A percentile compares a stretch with the other conserved stretches of the same genome.
Evolutionary conservation across 1,284 basidiomycete species (phyloP).

Genomic region (Phellopilus nigrolimitatus): DNA sequence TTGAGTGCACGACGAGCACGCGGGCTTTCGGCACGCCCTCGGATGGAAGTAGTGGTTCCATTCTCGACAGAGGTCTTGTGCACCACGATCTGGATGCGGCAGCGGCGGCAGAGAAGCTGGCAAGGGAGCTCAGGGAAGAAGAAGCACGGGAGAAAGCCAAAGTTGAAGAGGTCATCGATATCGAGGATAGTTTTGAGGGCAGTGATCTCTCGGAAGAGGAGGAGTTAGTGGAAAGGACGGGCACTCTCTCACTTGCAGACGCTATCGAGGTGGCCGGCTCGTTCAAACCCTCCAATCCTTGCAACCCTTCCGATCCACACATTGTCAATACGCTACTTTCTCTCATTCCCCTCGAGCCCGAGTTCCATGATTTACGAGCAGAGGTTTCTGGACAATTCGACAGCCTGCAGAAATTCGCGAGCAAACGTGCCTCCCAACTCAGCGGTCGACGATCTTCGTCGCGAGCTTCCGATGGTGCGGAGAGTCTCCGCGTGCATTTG

Average conservation of each 20-base stretch:
- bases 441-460: slow-evolving; percentile 38
- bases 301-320: slow-evolving; percentile 77
- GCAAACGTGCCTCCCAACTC: slow-evolving; percentile 45
- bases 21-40: slow-evolving; percentile 43
- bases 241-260: slow-evolving; percentile 57
- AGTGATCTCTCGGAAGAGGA: slow-evolving; percentile 20
- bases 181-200: slow-evolving; percentile 30
- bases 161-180: slow-evolving; percentile 18
- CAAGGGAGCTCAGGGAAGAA: slow-evolving; percentile 39
- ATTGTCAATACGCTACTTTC: slow-evolving; percentile 66
- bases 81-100: slow-evolving; percentile 42
- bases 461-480: slow-evolving; percentile 36
- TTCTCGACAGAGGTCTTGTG: slow-evolving; percentile 24
- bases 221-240: slow-evolving; percentile 48
- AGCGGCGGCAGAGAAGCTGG: slow-evolving; percentile 48
- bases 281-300: slow-evolving; percentile 79
- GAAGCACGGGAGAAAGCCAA: slow-evolving; percentile 7
- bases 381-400: slow-evolving; percentile 58
- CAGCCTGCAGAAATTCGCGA: slow-evolving; percentile 59
- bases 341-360: slow-evolving; percentile 57
- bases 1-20: slow-evolving; percentile 75
- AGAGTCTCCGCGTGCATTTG: slow-evolving; percentile 40
- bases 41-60: slow-evolving; percentile 30
- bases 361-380: slow-evolving; percentile 61
- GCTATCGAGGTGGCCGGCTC: slow-evolving; percentile 53